phyloP scores from a whole-genome alignment of 1,284 basidiomycete species.

The Fistulinella staudtii region DNA sequence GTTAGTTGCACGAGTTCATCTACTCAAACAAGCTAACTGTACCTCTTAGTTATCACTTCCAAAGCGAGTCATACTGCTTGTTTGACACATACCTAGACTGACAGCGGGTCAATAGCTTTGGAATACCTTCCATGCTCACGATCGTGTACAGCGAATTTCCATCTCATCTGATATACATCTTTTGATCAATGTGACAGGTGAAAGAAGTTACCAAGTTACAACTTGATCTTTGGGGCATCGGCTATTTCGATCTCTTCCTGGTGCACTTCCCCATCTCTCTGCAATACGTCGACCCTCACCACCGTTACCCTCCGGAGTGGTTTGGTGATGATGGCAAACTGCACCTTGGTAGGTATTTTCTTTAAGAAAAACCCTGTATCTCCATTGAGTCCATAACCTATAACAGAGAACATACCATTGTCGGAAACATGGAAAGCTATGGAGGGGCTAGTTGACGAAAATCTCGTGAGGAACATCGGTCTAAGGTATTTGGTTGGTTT shows the following conservation, averaged over 20 bases:
- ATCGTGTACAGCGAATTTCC: constrained; percentile 52
- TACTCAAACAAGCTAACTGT: constrained; percentile 3
- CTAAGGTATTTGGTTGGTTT: constrained; percentile 32
- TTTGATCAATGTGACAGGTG: constrained; percentile 36
- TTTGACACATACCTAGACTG: constrained; percentile 2
- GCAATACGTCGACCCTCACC: constrained; percentile 69
- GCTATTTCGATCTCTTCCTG: constrained; percentile 75
- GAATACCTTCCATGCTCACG: constrained; percentile 76
- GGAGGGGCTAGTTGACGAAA: constrained; percentile 70
- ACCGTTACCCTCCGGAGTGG: constrained; percentile 80
- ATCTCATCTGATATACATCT: background rate
- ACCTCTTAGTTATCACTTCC: constrained; percentile 58
- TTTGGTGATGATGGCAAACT: constrained; percentile 61
- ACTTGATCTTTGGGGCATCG: constrained; percentile 71
- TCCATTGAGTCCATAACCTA: constrained; percentile 2
- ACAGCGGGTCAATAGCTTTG: constrained; percentile 54
- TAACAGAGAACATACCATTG: constrained; percentile 58
- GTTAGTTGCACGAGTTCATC: constrained; percentile 44
- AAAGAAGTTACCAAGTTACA: constrained; percentile 56
- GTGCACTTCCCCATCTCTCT: constrained; percentile 80
- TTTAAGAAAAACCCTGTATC: constrained; percentile 6
- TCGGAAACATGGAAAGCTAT: constrained; percentile 74
- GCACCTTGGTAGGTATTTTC: constrained; percentile 45
- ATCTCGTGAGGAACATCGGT: constrained; percentile 72
- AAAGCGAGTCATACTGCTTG: constrained; percentile 41